These are phyloP conservation scores for Podospora conica DNA, from an alignment of 495 filamentous ascomycete species.

Conservation along the genomic window DNA sequence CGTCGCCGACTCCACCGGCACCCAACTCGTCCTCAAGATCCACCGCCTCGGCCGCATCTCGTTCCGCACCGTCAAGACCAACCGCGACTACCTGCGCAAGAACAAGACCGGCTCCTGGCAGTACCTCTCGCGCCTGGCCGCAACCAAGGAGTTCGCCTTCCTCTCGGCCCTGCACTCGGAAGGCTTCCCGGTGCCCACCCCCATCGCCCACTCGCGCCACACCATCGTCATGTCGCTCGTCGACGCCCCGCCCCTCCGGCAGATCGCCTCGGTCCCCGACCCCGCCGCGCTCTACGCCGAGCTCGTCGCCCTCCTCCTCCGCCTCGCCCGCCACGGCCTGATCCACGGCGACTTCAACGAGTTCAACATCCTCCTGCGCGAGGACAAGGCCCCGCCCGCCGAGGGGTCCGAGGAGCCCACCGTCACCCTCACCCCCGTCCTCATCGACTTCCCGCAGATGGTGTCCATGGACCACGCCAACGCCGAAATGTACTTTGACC, in stretches of 20 bases:
- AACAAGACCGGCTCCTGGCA: constrained; percentile 76
- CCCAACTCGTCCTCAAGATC: constrained; percentile 78
- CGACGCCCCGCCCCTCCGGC: constrained; percentile 81
- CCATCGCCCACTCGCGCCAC: constrained; percentile 80
- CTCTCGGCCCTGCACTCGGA: constrained; percentile 79
- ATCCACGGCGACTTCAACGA: constrained; percentile 99
- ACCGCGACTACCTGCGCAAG: constrained; percentile 90
- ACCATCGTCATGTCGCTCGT: constrained; percentile 92
- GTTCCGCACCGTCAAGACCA: constrained; percentile 91
- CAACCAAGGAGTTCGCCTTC: constrained; percentile 86
- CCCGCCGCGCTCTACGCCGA: constrained; percentile 79
- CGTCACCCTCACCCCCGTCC: constrained; percentile 54
- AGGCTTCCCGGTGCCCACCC: constrained; percentile 82
- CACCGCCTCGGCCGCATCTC: constrained; percentile 91
- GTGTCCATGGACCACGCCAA: constrained; percentile 91
- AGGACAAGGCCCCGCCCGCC: constrained; percentile 42
- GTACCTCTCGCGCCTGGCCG: constrained; percentile 91
- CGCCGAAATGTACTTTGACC: constrained; percentile 91
- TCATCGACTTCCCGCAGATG: constrained; percentile 99
- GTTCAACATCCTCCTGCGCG: constrained; percentile 94
- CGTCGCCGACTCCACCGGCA: constrained; percentile 62
- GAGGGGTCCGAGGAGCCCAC: constrained; percentile 18
- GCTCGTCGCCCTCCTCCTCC: constrained; percentile 78
- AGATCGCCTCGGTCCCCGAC: constrained; percentile 71
- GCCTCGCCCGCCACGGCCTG: constrained; percentile 77